Base-by-base conservation (phyloP, 108 stramenopile genomes). In the Fragilaria crotonensis region DNA sequence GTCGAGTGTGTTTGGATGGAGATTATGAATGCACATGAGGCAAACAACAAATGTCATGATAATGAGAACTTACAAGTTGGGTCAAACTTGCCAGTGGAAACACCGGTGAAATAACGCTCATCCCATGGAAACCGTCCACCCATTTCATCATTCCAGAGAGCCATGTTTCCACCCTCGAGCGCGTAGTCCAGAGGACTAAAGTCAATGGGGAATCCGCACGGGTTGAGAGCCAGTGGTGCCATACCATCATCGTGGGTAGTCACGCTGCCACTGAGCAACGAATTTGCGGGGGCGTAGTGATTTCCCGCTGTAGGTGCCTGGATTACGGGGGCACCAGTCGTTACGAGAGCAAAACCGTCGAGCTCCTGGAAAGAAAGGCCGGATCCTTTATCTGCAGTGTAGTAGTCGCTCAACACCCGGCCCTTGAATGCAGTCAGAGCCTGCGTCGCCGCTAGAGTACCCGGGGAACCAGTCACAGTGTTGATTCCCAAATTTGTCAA, bases 61-160 rank as follows among this genome's bases (percentile, higher is more conserved):
- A 19, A 21, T 7, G 7, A 21, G n/a, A 21, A 50, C 17, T 18
- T 7, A 50, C 7, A 5, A 18, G 49, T 18, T 18, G 20, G 49
- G n/a, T 50, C 49, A 21, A 7, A 50, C n/a, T 50, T 7, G 49
- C 7, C n/a, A n/a, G n/a, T n/a, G n/a, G n/a, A n/a, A 3, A 2
- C 30, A 2, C 48, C 28, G 25, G 45, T 5, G 59, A 27, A 77
- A 52, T 81, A 81, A 22, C 67, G 60, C 11, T 51, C 47, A 53
- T 81, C 80, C 80, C 80, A 81, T 4, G 80, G 80, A 52, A 54
- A 68, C 44, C 33, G 30, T 0, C 80, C 80, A 21, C 80, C 80
- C 60, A 50, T 67, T 18, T 48, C 69, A 48, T 77, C 57, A 51
- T 81, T 63, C 80, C 80, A 81, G 22, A 77, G 64, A 21, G 68